Evolutionary conservation across 1,139 yeast species (phyloP).

Genomic region (Magnusiomyces suaveolens): DNA sequence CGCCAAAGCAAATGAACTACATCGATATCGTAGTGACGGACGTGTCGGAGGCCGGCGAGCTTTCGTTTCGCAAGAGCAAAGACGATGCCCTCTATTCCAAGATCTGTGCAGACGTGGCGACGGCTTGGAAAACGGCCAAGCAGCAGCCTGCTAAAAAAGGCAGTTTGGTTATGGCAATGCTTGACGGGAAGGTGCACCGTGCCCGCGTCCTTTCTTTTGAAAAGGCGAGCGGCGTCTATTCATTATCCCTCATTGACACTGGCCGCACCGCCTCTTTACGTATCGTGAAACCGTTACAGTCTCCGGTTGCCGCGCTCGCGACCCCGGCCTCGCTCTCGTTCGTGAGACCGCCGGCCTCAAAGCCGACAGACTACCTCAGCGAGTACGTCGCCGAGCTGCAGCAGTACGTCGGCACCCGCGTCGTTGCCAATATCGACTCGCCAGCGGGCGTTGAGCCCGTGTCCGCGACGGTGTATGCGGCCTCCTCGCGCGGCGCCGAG

Average conservation of each 20-base stretch:
- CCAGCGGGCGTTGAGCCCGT: conserved; percentile 32
- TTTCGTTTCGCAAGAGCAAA: conserved; percentile 42
- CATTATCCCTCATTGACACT: conserved; percentile 55
- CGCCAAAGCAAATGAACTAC: conserved; percentile 34
- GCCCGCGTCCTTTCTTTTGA: conserved; percentile 49
- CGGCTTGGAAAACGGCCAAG: too few species aligned
- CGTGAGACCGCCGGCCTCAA: conserved; percentile 50
- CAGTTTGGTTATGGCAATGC: conserved; percentile 50
- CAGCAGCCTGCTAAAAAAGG: conserved; percentile 46
- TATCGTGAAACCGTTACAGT: conserved; percentile 47
- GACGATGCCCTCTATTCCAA: conserved; percentile 20
- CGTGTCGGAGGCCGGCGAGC: conserved; percentile 41
- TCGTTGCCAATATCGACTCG: conserved; percentile 46
- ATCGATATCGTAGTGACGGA: conserved; percentile 56
- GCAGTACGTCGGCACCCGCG: conserved; percentile 45
- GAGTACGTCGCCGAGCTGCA: conserved; percentile 52
- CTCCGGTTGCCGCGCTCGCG: conserved; percentile 48
- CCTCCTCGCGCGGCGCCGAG: conserved; percentile 46
- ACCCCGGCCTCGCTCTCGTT: conserved; percentile 48
- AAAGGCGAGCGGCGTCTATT: conserved; percentile 38
- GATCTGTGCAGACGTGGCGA: conserved; percentile 32
- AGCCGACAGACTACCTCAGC: conserved; percentile 49
- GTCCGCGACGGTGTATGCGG: conserved; percentile 51
- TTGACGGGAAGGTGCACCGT: conserved; percentile 50
- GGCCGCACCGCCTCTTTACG: conserved; percentile 46